Base-by-base conservation (phyloP, 169 alveolate genomes). In the Perkinsus chesapeaki region DNA sequence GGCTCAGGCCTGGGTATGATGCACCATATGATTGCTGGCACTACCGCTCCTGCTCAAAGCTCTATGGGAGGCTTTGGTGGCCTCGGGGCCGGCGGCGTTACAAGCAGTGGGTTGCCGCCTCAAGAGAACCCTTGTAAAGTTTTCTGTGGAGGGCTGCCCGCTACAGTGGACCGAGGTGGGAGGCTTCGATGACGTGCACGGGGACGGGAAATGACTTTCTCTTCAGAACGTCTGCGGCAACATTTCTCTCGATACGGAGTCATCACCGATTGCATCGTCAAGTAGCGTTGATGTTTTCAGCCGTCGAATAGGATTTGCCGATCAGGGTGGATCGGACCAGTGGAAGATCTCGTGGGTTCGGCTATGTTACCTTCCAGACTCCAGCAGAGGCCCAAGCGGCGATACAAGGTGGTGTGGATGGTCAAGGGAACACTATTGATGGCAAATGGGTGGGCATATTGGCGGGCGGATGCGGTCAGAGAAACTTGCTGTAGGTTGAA, bases 341-440 rank as follows among this genome's bases (percentile, higher is more conserved):
- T 9, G 98, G 98, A 9, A 92, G 98, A 73, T 96, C 97, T 31
- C 95, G 98, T 93, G 98, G 99, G 16, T 97, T 97, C 94, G 99
- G 98, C 20, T 97, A 96, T 94, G 96, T 97, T 31, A 97, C 97
- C 43, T 92, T 96, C 93, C 39, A 23, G 73, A 39, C 73, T 20
- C 82, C 82, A 5, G 82, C 82, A 0, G 82, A 60, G 82, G 82
- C 82, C 82, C 82, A 60, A 34, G 82, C 82, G 3, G 82, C 82
- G 7, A 60, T 60, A 5, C 82, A 60, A 34, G 82, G 82, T 60
- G 82, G 82, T 34, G 31, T 60, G 82, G 82, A 60, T 34, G 82
- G 82, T 23, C 82, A 60, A 60, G 82, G 82, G 37, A 60, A 60
- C 31, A 60, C 82, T 23, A 60, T 60, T 16, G 82, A 60, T 34